Evolutionary conservation across 2,329 filamentous ascomycete species (phyloP).

Genomic region (Hymenotorrendiella dingleyae): DNA sequence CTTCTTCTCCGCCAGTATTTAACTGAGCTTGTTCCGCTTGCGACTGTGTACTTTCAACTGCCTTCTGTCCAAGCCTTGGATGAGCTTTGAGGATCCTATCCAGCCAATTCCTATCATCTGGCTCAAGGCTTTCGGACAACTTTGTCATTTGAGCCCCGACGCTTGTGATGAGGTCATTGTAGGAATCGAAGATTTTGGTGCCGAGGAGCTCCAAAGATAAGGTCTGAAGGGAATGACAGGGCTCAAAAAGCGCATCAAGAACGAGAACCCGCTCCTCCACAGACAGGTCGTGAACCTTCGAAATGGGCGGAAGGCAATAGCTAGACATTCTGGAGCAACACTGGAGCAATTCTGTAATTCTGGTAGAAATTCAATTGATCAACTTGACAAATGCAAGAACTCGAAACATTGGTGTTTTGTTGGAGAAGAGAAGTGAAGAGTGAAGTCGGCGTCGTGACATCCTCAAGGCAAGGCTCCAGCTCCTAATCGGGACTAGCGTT

Average conservation of each 20-base stretch:
- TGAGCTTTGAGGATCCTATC: conserved; percentile 73
- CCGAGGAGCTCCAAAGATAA: conserved; percentile 64
- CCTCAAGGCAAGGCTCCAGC: conserved; percentile 2
- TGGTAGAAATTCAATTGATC: background rate
- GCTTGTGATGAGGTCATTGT: conserved; percentile 61
- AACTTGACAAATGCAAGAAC: background rate
- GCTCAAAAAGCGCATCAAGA: conserved; percentile 81
- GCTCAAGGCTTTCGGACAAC: conserved; percentile 46
- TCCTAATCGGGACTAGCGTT: conserved; percentile 1
- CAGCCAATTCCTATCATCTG: conserved; percentile 50
- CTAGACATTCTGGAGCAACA: conserved; percentile 27
- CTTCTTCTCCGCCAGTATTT: conserved; percentile 49
- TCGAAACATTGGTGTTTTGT: background rate
- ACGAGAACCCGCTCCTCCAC: conserved; percentile 48
- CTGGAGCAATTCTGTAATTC: too few species aligned
- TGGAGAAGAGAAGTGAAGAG: too few species aligned
- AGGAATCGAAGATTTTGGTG: conserved; percentile 55
- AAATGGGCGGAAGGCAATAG: conserved; percentile 49
- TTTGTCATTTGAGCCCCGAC: conserved; percentile 58
- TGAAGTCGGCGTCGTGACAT: too few species aligned
- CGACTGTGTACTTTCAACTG: conserved; percentile 76
- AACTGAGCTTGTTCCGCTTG: conserved; percentile 77
- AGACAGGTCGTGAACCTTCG: conserved; percentile 49
- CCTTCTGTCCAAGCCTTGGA: conserved; percentile 75
- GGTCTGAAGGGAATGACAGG: conserved; percentile 66